Base-by-base conservation (phyloP, 192 early-diverging fungal species). In the Entomortierella parvispora region DNA sequence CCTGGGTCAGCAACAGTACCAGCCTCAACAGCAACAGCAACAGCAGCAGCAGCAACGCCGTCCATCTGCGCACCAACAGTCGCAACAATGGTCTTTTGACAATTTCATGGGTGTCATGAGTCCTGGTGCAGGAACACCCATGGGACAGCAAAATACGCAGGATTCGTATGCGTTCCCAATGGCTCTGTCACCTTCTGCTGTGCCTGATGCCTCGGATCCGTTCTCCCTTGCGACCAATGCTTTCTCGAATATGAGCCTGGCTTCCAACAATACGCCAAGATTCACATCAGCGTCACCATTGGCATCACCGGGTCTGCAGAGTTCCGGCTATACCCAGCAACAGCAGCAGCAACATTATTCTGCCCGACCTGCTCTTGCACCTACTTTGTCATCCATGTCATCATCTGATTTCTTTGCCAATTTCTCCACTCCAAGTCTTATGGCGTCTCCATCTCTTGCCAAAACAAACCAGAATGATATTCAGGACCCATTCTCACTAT, bases 191-290 rank as follows among this genome's bases (percentile, higher is more conserved):
- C 61, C 72, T 46, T 48, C 70, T 15, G 51, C 72, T 23, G 59
- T 58, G 31, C 22, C 44, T 18, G 59, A 61, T 10, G 31, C 20
- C 22, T 26, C 65, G 0, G 72, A 76, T 54, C 72, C 72, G n/a
- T 76, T 76, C 52, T 76, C 72, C 10, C 47, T 76, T 11, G 62
- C 68, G 72, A 76, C 58, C 20, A 76, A 68, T 17, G 49, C 65
- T 15, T 76, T 76, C 40, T 28, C 48, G 20, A 68, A 42, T 14
- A 76, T 76, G 72, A 45, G 48, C 40, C 18, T 76, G 49, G 33
- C 20, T 28, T 23, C 54, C 32, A 51, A 14, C 53, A 58, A 18
- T 42, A 31, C 2, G 12, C 69, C 22, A 32, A 32, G 14, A 48
- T 25, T 15, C 20, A 25, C 43, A 44, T 29, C 26, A 66, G 29